These are phyloP conservation scores for Margaritispora aquatica DNA, from an alignment of 495 filamentous ascomycete species.

Conservation along the genomic window DNA sequence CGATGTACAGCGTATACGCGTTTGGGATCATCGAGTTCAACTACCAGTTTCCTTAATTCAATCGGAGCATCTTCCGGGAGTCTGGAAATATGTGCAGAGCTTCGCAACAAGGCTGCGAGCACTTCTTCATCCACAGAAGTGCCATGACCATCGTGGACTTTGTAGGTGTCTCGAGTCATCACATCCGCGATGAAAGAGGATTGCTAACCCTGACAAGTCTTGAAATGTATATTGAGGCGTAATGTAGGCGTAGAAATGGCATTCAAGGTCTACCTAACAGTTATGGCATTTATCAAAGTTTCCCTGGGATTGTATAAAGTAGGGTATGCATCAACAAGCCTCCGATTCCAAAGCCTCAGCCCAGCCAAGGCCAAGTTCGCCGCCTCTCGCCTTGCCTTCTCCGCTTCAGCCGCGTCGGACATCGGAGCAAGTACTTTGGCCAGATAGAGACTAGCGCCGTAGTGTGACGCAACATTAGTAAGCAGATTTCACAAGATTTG, in stretches of 20 bases:
- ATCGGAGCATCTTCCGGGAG: conserved; percentile 45
- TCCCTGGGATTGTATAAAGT: no score
- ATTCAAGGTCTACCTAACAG: no score
- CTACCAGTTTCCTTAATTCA: conserved; percentile 41
- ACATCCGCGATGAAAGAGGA: conserved; percentile 29
- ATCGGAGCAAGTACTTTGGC: background rate
- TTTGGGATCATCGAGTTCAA: conserved; percentile 46
- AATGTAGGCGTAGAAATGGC: no score
- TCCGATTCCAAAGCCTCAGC: no score
- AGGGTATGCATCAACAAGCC: no score
- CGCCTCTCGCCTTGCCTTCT: background rate
- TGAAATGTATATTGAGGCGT: no score
- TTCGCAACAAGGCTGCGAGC: conserved; percentile 41
- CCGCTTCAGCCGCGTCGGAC: background rate
- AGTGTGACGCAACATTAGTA: background rate
- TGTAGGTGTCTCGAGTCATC: conserved; percentile 46
- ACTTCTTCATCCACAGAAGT: conserved; percentile 22
- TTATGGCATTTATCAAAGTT: background rate
- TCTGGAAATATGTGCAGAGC: conserved; percentile 41
- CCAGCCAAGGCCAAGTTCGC: no score
- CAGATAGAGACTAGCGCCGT: background rate
- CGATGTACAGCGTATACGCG: conserved; percentile 44
- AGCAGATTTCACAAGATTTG: background rate
- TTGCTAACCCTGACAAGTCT: background rate
- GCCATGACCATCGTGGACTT: conserved; percentile 30